Evolutionary conservation across 768 basidiomycete genomes (phyloP).

Genomic region (Trametes meyenii): DNA sequence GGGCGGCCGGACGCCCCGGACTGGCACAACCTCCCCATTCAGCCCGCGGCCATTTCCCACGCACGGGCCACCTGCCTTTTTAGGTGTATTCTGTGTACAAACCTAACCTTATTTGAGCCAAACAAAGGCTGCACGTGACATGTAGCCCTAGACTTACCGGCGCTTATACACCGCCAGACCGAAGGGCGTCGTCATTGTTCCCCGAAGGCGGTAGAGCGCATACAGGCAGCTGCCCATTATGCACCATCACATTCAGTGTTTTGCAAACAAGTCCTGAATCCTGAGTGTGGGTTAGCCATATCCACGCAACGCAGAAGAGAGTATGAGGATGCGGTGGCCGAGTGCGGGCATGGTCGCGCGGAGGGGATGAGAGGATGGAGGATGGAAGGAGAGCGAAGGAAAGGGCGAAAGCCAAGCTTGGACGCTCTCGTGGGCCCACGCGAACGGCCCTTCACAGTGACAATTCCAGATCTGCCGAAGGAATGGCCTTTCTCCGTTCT

Average conservation of each 20-base stretch:
- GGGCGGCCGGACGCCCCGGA: slow-evolving; percentile 35
- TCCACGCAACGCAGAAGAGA: slow-evolving; percentile 1
- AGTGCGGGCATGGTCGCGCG: slow-evolving; percentile 9
- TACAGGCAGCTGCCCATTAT: slow-evolving; percentile 15
- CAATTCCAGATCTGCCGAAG: slow-evolving; percentile 21
- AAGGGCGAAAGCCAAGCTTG: slow-evolving; percentile 20
- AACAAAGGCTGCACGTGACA: slow-evolving; percentile 36
- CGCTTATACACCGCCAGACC: slow-evolving; percentile 13
- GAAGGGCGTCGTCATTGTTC: slow-evolving; percentile 28
- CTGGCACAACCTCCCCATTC: slow-evolving; percentile 42
- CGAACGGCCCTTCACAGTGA: slow-evolving; percentile 32
- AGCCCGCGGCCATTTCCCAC: slow-evolving; percentile 39
- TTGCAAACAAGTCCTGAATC: background rate
- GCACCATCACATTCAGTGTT: background rate
- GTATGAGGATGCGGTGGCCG: background rate
- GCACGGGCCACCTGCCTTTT: slow-evolving; percentile 43
- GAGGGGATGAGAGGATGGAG: slow-evolving; percentile 18
- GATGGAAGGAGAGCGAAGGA: slow-evolving; percentile 21
- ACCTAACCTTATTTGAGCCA: slow-evolving; percentile 38
- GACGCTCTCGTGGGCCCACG: slow-evolving; percentile 29
- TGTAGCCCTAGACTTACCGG: slow-evolving; percentile 18
- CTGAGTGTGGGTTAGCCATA: background rate
- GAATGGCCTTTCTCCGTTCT: slow-evolving; percentile 13
- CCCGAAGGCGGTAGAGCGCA: slow-evolving; percentile 16
- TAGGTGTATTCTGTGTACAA: slow-evolving; percentile 22